Percentiles rank a stretch among this genome's conserved stretches.
phyloP scores from a whole-genome alignment of 768 basidiomycete species.

The Trametes punicea region DNA sequence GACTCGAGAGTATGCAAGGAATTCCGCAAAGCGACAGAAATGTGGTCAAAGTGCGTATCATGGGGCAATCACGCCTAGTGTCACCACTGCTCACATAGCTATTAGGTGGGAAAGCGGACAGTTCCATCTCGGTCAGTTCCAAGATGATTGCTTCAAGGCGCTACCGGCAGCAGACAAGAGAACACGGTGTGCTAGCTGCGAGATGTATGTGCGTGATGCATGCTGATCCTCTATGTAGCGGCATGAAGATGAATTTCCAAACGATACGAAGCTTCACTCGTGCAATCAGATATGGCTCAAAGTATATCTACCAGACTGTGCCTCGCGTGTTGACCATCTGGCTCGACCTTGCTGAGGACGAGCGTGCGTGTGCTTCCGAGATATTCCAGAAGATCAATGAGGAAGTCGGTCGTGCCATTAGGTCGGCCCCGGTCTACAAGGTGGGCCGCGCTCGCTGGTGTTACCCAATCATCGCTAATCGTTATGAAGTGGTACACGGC shows the following conservation, averaged over 20 bases:
- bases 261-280: constrained; percentile 65
- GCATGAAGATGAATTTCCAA: constrained; percentile 58
- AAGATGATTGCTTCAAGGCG: constrained; percentile 71
- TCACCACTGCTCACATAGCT: neutral
- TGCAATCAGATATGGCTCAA: constrained; percentile 80
- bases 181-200: constrained; percentile 29
- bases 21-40: constrained; percentile 49
- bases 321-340: constrained; percentile 93
- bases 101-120: constrained; percentile 79
- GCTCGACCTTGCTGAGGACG: constrained; percentile 79
- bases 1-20: constrained; percentile 55
- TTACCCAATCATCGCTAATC: constrained; percentile 2
- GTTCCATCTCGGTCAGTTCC: constrained; percentile 85
- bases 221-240: constrained; percentile 37
- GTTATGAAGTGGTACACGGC: constrained; percentile 83
- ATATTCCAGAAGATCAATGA: constrained; percentile 54
- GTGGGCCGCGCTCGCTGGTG: constrained; percentile 35
- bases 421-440: constrained; percentile 74
- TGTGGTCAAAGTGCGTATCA: constrained; percentile 47
- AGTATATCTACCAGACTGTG: constrained; percentile 94
- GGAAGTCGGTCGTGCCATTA: constrained; percentile 44
- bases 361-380: constrained; percentile 25
- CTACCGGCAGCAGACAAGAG: constrained; percentile 44
- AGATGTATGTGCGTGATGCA: too few species aligned
- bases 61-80: neutral